phyloP scores from a whole-genome alignment of 805 yeast species.

The Ogataea salicorniae region DNA sequence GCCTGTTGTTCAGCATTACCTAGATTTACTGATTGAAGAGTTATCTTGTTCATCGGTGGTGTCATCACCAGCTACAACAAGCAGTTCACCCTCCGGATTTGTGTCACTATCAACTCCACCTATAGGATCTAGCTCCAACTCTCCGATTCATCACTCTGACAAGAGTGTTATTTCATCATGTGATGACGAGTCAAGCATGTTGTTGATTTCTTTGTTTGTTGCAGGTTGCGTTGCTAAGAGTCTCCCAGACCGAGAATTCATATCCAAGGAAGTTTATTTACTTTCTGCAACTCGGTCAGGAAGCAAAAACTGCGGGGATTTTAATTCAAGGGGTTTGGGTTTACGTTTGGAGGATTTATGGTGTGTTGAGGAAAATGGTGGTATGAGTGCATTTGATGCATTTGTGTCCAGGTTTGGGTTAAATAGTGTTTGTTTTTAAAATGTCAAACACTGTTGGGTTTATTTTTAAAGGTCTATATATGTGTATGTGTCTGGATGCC shows the following conservation, averaged over 20 bases:
- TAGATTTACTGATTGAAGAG: constrained; percentile 21
- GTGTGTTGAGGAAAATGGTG: constrained; percentile 21
- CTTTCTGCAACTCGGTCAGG: neutral
- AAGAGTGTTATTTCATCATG: constrained; percentile 2
- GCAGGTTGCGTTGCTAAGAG: constrained; percentile 25
- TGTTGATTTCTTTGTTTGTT: constrained; percentile 23
- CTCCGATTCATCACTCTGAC: neutral
- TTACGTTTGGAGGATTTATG: constrained; percentile 25
- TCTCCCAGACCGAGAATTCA: constrained; percentile 21
- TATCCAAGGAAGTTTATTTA: constrained; percentile 23
- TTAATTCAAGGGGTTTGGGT: constrained; percentile 8
- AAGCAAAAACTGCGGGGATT: neutral
- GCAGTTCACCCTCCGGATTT: too few relatives aligned
- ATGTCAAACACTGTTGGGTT: neutral
- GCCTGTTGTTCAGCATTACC: constrained; percentile 24
- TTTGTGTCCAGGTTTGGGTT: constrained; percentile 16
- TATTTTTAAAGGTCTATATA: neutral
- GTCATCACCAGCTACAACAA: too few relatives aligned
- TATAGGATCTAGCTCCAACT: too few relatives aligned
- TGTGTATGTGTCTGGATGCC: neutral
- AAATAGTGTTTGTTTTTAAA: constrained; percentile 4
- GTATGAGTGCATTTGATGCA: constrained; percentile 12
- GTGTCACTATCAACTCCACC: too few relatives aligned
- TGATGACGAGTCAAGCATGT: constrained; percentile 5
- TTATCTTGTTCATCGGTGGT: neutral